A percentile compares a stretch with the other conserved stretches of the same genome.
These are phyloP conservation scores for Phytophthora nicotianae DNA, from an alignment of 352 stramenopile genomes.

Conservation along the genomic window DNA sequence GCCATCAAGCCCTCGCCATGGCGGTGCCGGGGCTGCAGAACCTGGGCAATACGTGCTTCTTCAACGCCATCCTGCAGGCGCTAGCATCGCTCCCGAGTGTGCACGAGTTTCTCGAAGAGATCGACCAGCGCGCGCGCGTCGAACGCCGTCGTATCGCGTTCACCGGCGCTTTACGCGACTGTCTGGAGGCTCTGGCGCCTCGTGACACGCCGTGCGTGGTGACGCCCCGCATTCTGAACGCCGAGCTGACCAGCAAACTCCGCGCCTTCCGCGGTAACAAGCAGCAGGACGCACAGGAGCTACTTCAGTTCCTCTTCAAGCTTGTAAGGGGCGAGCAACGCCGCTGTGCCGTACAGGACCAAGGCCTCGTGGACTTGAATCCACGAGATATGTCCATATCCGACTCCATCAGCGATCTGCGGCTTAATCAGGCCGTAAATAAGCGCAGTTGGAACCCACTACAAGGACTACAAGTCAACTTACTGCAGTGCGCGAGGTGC, in stretches of 20 bases:
- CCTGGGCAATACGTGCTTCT: constrained; percentile 92
- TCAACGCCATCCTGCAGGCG: constrained; percentile 90
- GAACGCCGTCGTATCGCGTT: constrained; percentile 51
- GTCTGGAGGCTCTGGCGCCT: constrained; percentile 53
- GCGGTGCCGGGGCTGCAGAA: constrained; percentile 74
- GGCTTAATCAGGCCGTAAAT: constrained; percentile 67
- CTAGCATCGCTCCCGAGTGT: constrained; percentile 76
- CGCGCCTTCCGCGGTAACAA: constrained; percentile 74
- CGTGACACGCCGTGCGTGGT: constrained; percentile 45
- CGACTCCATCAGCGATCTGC: constrained; percentile 73
- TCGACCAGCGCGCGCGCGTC: constrained; percentile 53
- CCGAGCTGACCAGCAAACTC: constrained; percentile 63
- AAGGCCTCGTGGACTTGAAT: constrained; percentile 57
- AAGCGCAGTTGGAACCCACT: constrained; percentile 78
- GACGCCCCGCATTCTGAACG: constrained; percentile 58
- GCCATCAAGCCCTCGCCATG: constrained; percentile 8
- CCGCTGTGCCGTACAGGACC: constrained; percentile 51
- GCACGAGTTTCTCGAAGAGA: constrained; percentile 67
- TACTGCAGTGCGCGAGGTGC: constrained; percentile 78
- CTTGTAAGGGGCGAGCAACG: constrained; percentile 74
- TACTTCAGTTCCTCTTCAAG: constrained; percentile 88
- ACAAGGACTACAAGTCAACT: constrained; percentile 78
- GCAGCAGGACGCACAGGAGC: constrained; percentile 87
- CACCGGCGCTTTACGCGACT: constrained; percentile 65
- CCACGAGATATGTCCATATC: constrained; percentile 14